phyloP scores from a whole-genome alignment of 306 rosid genomes.

The Ormosia emarginata region DNA sequence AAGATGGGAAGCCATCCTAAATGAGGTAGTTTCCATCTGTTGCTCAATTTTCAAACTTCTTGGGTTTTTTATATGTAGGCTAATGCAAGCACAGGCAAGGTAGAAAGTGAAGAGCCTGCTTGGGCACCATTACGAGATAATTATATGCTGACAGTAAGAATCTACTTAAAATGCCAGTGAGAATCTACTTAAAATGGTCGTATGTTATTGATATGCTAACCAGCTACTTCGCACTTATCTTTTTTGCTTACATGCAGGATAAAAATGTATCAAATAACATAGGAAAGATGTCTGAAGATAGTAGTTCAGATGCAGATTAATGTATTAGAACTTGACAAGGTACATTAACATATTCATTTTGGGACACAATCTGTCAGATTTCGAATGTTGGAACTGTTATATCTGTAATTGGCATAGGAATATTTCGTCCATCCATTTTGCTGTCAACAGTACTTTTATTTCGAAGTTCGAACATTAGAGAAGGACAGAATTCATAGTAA shows the following conservation, averaged over 20 bases:
- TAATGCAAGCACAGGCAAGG: conserved; percentile 36
- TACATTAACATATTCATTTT: not conserved
- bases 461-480: not conserved
- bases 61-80: conserved; percentile 32
- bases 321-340: conserved; percentile 3
- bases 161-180: conserved; percentile 50
- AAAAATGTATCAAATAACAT: conserved; percentile 43
- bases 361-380: not conserved
- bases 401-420: not conserved
- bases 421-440: not conserved
- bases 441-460: not conserved
- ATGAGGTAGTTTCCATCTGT: not conserved
- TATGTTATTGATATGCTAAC: not conserved
- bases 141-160: conserved; percentile 79
- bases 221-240: not conserved
- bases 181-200: not conserved
- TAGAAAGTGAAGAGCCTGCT: conserved; percentile 63
- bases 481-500: not conserved
- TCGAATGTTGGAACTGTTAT: not conserved
- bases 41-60: not conserved
- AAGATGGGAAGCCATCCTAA: not conserved
- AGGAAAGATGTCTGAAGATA: conserved; percentile 48
- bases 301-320: conserved; percentile 72
- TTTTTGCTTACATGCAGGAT: conserved; percentile 40
- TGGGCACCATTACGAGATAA: conserved; percentile 96